Base-by-base conservation (phyloP, 2,329 filamentous ascomycete species). In the Microthyrium microscopicum region DNA sequence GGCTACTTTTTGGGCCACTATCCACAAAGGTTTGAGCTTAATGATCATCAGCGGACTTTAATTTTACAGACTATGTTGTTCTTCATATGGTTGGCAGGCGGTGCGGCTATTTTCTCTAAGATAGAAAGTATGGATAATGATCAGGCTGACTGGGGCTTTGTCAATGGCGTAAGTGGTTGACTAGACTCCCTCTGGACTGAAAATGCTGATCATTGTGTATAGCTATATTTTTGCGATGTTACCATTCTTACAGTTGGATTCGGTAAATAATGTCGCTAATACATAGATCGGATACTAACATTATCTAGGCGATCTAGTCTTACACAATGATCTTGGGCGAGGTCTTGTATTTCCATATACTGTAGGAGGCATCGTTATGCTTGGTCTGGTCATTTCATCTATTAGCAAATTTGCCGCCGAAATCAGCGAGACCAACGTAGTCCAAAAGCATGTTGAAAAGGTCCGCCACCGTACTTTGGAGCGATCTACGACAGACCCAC, bases 31-130 rank as follows among this genome's bases (percentile, higher is more conserved):
- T 93, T 93, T 43, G 61, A 66, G 4, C 62, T 93, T 17, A 85
- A 78, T 0, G 70, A 75, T 34, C 77, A 77, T 39, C 85, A 94
- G 52, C 70, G 85, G 7, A 93, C 82, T 0, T 60, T 94, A 16
- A 93, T 94, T 62, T 57, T 93, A 19, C 85, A 94, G 54, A 92
- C 83, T 2, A 91, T 91, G 54, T 60, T 79, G 35, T 81, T 91
- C 48, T 74, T 92, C 33, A 56, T 81, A 30, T 93, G 89, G 61
- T 60, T 94, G 0, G 72, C 80, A 1, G 55, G 83, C 2, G 85
- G 85, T 1, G 82, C 77, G 1, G 68, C 75, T 1, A 57, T 92
- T 0, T 93, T 89, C 47, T 70, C 72, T 5, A 60, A 60, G 2
- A 65, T 89, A 3, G 77, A 92, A 38, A 45, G 38, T 3, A 39